These are phyloP conservation scores for Chaetomiaceae sp. DNA, from an alignment of 2,329 filamentous ascomycete species.

Conservation along the genomic window DNA sequence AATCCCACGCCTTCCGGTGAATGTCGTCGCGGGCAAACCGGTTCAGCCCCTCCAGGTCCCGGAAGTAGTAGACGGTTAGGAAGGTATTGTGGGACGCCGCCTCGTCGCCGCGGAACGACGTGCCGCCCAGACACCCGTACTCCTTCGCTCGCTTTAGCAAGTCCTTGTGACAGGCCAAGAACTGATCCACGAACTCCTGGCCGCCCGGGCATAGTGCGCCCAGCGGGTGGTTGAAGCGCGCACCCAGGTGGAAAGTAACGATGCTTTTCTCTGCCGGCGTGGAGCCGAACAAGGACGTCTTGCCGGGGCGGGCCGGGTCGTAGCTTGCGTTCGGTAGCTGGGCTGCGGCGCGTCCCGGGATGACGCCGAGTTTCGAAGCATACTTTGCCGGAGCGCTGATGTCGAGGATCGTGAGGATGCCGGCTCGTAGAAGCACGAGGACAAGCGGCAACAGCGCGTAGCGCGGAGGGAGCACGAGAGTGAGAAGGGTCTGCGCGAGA, in stretches of 20 bases:
- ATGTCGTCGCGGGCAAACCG: constrained; percentile 46
- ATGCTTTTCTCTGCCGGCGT: constrained; percentile 30
- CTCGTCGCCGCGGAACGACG: constrained; percentile 36
- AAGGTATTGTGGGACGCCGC: constrained; percentile 38
- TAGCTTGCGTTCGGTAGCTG: constrained; percentile 29
- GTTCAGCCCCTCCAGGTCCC: constrained; percentile 44
- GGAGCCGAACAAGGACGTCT: constrained; percentile 23
- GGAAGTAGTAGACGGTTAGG: constrained; percentile 48
- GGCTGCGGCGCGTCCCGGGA: constrained; percentile 35
- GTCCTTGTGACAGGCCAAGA: constrained; percentile 32
- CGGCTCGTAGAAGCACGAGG: constrained; percentile 30
- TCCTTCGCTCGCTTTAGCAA: constrained; percentile 34
- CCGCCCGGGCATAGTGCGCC: constrained; percentile 45
- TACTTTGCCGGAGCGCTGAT: constrained; percentile 16
- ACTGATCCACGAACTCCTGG: constrained; percentile 36
- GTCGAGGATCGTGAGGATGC: constrained; percentile 32
- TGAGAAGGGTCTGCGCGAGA: constrained; percentile 33
- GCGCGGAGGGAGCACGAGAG: constrained; percentile 32
- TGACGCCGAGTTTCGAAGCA: constrained; percentile 25
- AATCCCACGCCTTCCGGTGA: constrained; percentile 49
- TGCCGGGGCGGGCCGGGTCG: neutral
- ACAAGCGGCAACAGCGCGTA: constrained; percentile 35
- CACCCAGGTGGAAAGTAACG: constrained; percentile 44
- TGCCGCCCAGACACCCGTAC: constrained; percentile 45
- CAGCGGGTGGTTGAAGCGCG: constrained; percentile 46